Evolutionary conservation across 202 grass and related monocot species (phyloP).

Genomic region (Setaria italica): DNA sequence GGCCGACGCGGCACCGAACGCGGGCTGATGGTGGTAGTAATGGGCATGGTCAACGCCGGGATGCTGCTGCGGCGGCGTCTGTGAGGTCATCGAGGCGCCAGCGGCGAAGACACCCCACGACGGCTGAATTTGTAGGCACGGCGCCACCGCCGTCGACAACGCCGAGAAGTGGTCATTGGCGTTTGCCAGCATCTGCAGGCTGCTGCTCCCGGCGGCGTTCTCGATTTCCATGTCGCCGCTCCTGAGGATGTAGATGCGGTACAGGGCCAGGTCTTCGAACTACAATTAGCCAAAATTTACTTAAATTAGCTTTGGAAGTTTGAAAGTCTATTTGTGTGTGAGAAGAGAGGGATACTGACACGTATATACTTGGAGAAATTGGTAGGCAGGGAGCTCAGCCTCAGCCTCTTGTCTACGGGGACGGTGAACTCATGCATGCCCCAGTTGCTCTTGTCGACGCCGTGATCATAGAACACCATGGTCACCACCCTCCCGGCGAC

Average conservation of each 20-base stretch:
- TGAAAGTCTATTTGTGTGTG: too few relatives aligned
- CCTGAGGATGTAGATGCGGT: constrained; percentile 44
- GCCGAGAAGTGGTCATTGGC: neutral
- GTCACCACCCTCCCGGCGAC: constrained; percentile 37
- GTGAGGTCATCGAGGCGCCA: neutral
- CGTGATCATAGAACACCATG: constrained; percentile 43
- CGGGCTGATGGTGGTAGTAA: neutral
- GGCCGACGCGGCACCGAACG: neutral
- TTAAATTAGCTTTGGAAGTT: too few relatives aligned
- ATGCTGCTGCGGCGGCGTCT: neutral
- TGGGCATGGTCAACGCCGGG: neutral
- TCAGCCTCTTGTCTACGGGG: neutral
- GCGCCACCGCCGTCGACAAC: neutral
- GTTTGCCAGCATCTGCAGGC: neutral
- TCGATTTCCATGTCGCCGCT: neutral
- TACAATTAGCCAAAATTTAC: neutral
- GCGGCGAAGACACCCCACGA: neutral
- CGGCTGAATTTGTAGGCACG: neutral
- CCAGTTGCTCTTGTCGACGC: constrained; percentile 20
- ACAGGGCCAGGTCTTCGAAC: constrained; percentile 37
- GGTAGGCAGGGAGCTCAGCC: neutral
- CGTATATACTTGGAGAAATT: neutral
- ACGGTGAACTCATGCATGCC: constrained; percentile 46
- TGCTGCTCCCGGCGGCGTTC: neutral
- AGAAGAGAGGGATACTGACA: neutral